Conservation (phyloP, 768 basidiomycete genomes). For the Leccinellum luteum region DNA sequence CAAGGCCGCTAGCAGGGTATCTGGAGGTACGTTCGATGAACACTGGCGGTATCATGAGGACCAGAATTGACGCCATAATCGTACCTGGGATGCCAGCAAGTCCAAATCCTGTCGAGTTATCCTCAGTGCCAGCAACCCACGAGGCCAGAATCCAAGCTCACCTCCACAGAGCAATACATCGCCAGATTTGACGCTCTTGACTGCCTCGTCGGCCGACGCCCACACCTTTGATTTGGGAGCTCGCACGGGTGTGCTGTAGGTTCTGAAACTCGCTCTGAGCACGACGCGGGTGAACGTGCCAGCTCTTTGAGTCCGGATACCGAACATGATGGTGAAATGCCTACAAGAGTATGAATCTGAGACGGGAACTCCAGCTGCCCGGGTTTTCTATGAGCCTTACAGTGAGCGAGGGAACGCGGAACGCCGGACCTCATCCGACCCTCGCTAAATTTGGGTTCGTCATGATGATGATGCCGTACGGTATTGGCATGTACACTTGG, state of each 20-base stretch:
- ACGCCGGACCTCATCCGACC: conserved; percentile 28
- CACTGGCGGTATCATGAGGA: not conserved
- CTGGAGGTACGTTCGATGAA: conserved; percentile 33
- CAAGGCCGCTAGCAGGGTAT: conserved; percentile 81
- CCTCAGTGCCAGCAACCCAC: not conserved
- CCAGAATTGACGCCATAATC: conserved; percentile 3
- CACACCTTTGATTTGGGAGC: conserved; percentile 66
- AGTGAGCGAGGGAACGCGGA: not conserved
- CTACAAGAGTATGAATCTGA: not conserved
- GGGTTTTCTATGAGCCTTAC: not conserved
- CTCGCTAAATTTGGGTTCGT: not conserved
- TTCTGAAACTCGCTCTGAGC: conserved; percentile 18
- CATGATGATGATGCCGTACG: too few species aligned
- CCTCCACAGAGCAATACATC: conserved; percentile 80
- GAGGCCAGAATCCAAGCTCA: conserved; percentile 32
- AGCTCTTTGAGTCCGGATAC: conserved; percentile 12
- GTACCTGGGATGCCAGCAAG: conserved; percentile 84
- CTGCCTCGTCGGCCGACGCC: conserved; percentile 77
- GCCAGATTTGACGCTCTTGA: conserved; percentile 79
- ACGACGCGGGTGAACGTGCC: conserved; percentile 14
- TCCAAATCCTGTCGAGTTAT: conserved; percentile 68
- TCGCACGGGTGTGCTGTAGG: conserved; percentile 26
- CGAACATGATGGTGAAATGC: conserved; percentile 23
- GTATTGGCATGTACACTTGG: not conserved
- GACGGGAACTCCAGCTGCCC: not conserved